phyloP scores from a whole-genome alignment of 257 asterid species.

The Solanum appendiculatum region DNA sequence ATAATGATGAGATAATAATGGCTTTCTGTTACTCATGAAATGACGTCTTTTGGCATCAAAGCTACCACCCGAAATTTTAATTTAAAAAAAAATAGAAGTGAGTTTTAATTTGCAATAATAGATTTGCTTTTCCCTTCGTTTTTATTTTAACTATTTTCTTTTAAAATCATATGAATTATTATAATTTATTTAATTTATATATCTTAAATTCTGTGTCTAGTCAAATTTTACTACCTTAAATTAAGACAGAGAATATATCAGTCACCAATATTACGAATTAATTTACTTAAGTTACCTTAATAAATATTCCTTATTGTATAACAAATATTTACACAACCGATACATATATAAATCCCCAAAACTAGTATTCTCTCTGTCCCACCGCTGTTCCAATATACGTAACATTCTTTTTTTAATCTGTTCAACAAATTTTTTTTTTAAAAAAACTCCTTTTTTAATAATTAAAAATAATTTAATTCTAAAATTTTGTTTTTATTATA shows the following conservation, averaged over 20 bases:
- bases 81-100: too few relatives aligned
- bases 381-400: neutral
- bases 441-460: too few relatives aligned
- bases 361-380: neutral
- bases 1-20: neutral
- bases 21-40: neutral
- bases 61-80: neutral
- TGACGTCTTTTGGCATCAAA: neutral
- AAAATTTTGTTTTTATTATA: too few relatives aligned
- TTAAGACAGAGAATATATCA: neutral
- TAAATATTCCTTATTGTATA: neutral
- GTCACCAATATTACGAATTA: neutral
- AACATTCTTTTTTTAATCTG: neutral
- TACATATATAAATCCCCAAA: neutral
- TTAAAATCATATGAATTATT: too few relatives aligned
- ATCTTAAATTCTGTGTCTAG: too few relatives aligned
- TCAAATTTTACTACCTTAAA: too few relatives aligned
- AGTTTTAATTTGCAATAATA: neutral
- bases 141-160: neutral
- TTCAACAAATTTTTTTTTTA: too few relatives aligned
- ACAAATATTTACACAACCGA: neutral
- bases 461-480: neutral
- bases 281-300: neutral
- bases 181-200: too few relatives aligned
- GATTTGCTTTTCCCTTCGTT: neutral